Evolutionary conservation across 495 filamentous ascomycete genomes (phyloP).

Genomic region (Daldinia grandis): DNA sequence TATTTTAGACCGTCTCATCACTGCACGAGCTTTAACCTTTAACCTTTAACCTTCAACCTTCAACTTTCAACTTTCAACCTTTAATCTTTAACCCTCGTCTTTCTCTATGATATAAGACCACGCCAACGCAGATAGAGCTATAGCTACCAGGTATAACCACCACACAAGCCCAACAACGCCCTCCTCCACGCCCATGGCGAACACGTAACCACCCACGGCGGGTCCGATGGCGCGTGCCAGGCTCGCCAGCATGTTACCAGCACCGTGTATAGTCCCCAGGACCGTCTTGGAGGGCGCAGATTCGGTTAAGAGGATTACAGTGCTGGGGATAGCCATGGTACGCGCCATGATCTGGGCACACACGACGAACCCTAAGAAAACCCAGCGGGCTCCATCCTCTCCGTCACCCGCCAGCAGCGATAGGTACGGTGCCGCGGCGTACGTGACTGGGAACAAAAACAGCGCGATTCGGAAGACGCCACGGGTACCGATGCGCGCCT

Average conservation of each 20-base stretch:
- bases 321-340: constrained; percentile 74
- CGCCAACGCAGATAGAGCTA: constrained; percentile 41
- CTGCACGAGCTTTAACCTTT: neutral
- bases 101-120: constrained; percentile 42
- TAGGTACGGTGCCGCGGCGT: constrained; percentile 72
- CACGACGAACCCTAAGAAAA: constrained; percentile 70
- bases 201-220: constrained; percentile 68
- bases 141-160: constrained; percentile 64
- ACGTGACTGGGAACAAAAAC: constrained; percentile 71
- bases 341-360: constrained; percentile 73
- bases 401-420: constrained; percentile 60
- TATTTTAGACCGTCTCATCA: neutral
- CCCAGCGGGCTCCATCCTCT: constrained; percentile 42
- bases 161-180: constrained; percentile 74
- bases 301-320: constrained; percentile 76
- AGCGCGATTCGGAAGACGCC: constrained; percentile 66
- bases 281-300: constrained; percentile 67
- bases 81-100: constrained; percentile 6
- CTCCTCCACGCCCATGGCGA: constrained; percentile 69
- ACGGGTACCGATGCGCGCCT: constrained; percentile 68
- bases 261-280: constrained; percentile 74
- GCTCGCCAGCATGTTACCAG: constrained; percentile 69
- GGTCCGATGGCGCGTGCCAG: constrained; percentile 72
- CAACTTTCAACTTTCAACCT: no score
- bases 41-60: no score